These are phyloP conservation scores for Boletus sp. DNA, from an alignment of 768 basidiomycete genomes.

Conservation along the genomic window DNA sequence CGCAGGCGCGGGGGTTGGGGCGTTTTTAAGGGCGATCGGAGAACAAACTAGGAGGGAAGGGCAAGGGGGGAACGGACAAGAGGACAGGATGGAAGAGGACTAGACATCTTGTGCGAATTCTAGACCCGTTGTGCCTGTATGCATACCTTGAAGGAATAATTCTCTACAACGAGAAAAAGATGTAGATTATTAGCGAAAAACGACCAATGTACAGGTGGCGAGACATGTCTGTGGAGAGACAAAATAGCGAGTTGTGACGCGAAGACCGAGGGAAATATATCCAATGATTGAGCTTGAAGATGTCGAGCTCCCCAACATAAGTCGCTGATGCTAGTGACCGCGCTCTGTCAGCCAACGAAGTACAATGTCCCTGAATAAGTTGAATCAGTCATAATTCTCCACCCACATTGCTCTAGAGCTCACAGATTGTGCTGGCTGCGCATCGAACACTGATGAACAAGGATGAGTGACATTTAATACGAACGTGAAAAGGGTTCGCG, in stretches of 20 bases:
- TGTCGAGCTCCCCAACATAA: neutral
- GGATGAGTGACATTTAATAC: neutral
- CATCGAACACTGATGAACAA: slow-evolving; percentile 77
- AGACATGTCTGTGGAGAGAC: neutral
- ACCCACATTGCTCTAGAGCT: slow-evolving; percentile 21
- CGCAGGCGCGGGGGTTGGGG: slow-evolving; percentile 73
- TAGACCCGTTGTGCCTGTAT: neutral
- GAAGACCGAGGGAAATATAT: neutral
- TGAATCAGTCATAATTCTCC: neutral
- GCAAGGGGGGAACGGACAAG: slow-evolving; percentile 17
- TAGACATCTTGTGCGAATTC: slow-evolving; percentile 24
- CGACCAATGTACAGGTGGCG: neutral
- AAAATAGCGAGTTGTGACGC: neutral
- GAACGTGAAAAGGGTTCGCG: slow-evolving; percentile 18
- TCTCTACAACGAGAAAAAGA: neutral
- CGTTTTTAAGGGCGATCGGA: slow-evolving; percentile 78
- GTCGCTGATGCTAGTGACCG: slow-evolving; percentile 50
- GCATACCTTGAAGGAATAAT: slow-evolving; percentile 1
- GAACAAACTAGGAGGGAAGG: slow-evolving; percentile 65
- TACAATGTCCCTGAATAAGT: slow-evolving; percentile 66
- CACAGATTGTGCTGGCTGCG: slow-evolving; percentile 93
- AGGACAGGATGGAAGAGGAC: slow-evolving; percentile 81
- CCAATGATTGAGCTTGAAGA: neutral
- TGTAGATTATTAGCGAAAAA: neutral
- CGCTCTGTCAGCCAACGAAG: slow-evolving; percentile 82